Conservation (phyloP, 805 yeast species). For the Wickerhamiella australiensis region DNA sequence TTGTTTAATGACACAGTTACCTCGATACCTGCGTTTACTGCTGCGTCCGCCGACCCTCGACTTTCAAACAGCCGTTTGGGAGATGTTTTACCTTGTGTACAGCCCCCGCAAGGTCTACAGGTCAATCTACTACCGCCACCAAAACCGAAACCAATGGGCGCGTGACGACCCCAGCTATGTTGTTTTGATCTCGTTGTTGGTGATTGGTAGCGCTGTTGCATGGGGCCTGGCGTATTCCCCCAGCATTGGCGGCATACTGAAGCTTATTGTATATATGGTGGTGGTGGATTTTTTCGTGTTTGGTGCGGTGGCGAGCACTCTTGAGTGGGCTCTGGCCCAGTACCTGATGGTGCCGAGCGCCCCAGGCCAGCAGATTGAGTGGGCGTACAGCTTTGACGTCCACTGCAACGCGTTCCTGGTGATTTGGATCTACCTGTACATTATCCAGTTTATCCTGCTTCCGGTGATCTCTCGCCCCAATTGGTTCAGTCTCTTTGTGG, state of each 20-base stretch:
- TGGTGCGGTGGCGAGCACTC: constrained; percentile 58
- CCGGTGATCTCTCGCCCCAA: constrained; percentile 57
- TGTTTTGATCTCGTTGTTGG: constrained; percentile 52
- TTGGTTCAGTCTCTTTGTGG: constrained; percentile 57
- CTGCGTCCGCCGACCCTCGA: constrained; percentile 72
- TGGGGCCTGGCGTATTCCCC: constrained; percentile 71
- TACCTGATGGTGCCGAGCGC: constrained; percentile 36
- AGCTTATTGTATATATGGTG: constrained; percentile 70
- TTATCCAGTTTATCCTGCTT: constrained; percentile 59
- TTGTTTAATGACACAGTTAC: constrained; percentile 14
- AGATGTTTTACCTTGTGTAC: constrained; percentile 57
- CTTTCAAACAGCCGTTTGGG: constrained; percentile 91
- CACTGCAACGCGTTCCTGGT: constrained; percentile 83
- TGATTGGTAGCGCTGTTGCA: constrained; percentile 65
- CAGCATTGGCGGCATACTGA: constrained; percentile 45
- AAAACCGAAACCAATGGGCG: constrained; percentile 67
- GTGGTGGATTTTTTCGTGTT: constrained; percentile 63
- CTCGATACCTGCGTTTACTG: constrained; percentile 31
- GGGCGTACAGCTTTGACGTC: constrained; percentile 91
- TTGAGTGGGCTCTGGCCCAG: constrained; percentile 62
- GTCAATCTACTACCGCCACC: constrained; percentile 69
- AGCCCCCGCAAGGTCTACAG: constrained; percentile 75
- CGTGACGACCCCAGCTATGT: constrained; percentile 89
- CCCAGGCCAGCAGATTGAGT: constrained; percentile 39
- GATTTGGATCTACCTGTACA: constrained; percentile 64